These are phyloP conservation scores for Arabidopsis lyrata DNA, from an alignment of 441 rosid genomes.

Conservation along the genomic window DNA sequence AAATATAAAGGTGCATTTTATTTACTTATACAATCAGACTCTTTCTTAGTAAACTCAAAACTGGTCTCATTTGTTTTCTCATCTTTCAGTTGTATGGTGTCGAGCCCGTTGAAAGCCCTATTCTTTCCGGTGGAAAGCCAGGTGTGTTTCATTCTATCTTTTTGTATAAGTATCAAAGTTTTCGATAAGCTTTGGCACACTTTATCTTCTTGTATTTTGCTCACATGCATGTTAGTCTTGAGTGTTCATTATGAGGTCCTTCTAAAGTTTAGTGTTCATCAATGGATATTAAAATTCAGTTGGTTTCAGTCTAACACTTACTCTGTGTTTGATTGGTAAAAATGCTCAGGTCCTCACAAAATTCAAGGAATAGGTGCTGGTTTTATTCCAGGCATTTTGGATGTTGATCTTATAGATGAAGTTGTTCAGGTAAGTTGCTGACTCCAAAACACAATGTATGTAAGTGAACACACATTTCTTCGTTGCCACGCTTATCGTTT, in stretches of 20 bases:
- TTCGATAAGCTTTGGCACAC: not conserved
- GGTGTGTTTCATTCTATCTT: conserved; percentile 48
- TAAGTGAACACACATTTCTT: not conserved
- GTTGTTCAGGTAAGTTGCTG: conserved; percentile 58
- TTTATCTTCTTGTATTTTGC: not conserved
- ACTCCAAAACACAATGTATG: not conserved
- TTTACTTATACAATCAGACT: not conserved
- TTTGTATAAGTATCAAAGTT: too few species aligned
- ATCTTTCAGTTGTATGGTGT: conserved; percentile 67
- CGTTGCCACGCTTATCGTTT: not conserved
- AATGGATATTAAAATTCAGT: not conserved
- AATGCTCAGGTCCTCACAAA: conserved; percentile 73
- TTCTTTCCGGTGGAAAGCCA: conserved; percentile 83
- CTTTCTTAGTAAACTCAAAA: not conserved
- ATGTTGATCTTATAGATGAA: conserved; percentile 70
- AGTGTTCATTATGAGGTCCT: not conserved
- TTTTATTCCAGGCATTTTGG: conserved; percentile 77
- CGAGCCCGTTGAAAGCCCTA: conserved; percentile 78
- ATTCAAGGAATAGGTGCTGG: conserved; percentile 96
- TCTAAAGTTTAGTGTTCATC: not conserved
- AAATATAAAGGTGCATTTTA: conserved; percentile 57
- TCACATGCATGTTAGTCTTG: not conserved
- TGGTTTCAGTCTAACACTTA: not conserved
- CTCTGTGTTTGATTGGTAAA: conserved; percentile 6
- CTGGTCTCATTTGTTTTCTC: conserved; percentile 6